Base-by-base conservation (phyloP, 129 eudicot genomes). In the Apium graveolens region DNA sequence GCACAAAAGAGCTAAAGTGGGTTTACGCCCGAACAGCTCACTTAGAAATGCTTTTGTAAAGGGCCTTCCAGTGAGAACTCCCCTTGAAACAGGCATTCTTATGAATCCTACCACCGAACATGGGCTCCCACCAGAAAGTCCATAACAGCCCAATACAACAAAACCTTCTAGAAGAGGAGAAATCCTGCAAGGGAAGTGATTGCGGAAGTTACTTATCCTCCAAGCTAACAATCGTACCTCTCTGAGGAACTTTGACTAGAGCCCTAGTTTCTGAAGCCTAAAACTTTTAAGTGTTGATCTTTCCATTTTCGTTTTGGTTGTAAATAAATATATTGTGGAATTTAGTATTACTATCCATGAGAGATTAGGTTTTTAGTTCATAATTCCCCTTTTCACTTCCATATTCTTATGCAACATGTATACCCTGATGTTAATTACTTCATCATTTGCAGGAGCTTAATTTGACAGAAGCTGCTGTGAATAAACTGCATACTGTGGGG, bases 401-500 rank as follows among this genome's bases (percentile, higher is more conserved):
- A 71, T 21, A 20, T 71, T 41, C 32, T 69, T 39, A 10, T 1
- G 12, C 20, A 20, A 38, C 49, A 3, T 71, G 49, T 71, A 71
- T 71, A 3, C 13, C 44, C 76, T 11, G 8, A 41, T 71, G 24
- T 53, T 48, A 24, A 31, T 18, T 6, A 31, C 27, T 65, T 20
- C 14, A 20, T 77, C 69, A 42, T 77, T 65, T 82, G 27, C 98
- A 94, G 98, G 98, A 94, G 86, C 97, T 94, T 70, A 85, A 81
- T 84, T 86, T 94, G 45, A 78, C 85, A 32, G 98, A 94, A 89
- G 92, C 90, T 37, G 83, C 85, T 73, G 94, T 94, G 70, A 89
- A 94, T 85, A 91, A 93, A 83, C 84, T 94, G 84, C 97, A 94
- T 82, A 94, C 96, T 4, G 98, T 90, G 4, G 93, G 93, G 46